These are phyloP conservation scores for Ceratocystis papillata DNA, from an alignment of 2,329 filamentous ascomycete species.

Conservation along the genomic window DNA sequence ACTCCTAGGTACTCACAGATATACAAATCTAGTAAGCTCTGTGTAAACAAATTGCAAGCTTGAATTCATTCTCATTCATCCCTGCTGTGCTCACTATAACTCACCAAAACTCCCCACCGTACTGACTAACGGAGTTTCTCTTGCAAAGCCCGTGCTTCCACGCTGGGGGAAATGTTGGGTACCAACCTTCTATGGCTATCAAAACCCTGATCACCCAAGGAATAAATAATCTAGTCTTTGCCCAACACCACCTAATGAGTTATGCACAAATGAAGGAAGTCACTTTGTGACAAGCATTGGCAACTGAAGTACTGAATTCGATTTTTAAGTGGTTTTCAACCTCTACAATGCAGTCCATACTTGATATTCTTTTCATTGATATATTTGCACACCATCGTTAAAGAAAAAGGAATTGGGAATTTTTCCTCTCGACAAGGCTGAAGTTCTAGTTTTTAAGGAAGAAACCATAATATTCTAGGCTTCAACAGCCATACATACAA, in stretches of 20 bases:
- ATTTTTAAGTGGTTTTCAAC: background rate
- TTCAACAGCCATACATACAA: too few relatives aligned
- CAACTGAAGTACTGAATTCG: background rate
- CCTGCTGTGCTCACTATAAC: constrained; percentile 6
- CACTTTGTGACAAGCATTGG: background rate
- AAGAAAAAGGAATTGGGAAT: too few relatives aligned
- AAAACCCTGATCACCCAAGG: constrained; percentile 7
- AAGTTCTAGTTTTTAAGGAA: too few relatives aligned
- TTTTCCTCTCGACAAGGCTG: too few relatives aligned
- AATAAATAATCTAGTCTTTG: background rate
- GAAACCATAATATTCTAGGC: too few relatives aligned
- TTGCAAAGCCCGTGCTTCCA: constrained; percentile 6
- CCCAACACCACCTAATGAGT: constrained; percentile 5
- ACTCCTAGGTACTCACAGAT: too few relatives aligned
- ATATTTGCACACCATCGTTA: too few relatives aligned
- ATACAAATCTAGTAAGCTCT: too few relatives aligned
- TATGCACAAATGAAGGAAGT: background rate
- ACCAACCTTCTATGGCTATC: constrained; percentile 11
- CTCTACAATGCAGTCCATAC: background rate
- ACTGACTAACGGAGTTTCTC: background rate
- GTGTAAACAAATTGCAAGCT: too few relatives aligned
- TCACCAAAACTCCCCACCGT: background rate
- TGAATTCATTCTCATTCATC: background rate
- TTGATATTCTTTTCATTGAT: too few relatives aligned
- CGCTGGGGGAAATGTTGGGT: constrained; percentile 19